Evolutionary conservation across 768 basidiomycete genomes (phyloP).

Genomic region (Pleurotus pulmonarius): DNA sequence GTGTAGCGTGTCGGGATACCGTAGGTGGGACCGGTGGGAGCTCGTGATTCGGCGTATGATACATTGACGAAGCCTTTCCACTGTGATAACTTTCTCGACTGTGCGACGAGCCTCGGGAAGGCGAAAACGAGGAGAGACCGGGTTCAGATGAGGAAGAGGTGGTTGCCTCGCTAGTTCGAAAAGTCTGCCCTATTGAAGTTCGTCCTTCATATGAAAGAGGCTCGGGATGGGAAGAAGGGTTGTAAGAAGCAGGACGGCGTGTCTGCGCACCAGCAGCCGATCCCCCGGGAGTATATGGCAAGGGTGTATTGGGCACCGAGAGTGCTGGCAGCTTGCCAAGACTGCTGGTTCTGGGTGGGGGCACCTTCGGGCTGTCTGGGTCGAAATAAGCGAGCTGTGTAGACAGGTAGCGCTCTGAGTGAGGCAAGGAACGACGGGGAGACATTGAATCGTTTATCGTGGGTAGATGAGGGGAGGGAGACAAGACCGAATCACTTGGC

Average conservation of each 20-base stretch:
- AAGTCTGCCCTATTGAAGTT: constrained; percentile 23
- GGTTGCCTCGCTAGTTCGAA: constrained; percentile 23
- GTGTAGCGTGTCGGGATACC: constrained; percentile 20
- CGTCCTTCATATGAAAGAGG: constrained; percentile 27
- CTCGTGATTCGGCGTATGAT: constrained; percentile 22
- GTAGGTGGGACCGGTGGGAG: constrained; percentile 26
- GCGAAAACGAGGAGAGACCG: constrained; percentile 25
- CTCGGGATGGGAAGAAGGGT: constrained; percentile 1
- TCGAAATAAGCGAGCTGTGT: constrained; percentile 2
- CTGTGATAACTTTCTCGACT: constrained; percentile 18
- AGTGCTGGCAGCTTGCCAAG: constrained; percentile 12
- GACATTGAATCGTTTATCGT: neutral
- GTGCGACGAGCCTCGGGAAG: constrained; percentile 28
- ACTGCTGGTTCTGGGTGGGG: constrained; percentile 15
- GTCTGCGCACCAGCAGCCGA: constrained; percentile 13
- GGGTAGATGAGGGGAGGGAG: neutral
- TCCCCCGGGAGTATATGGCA: neutral
- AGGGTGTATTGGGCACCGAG: neutral
- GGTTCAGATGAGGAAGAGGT: constrained; percentile 5
- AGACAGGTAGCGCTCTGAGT: neutral
- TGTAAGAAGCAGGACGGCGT: constrained; percentile 9
- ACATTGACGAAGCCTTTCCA: constrained; percentile 21
- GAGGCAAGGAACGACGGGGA: neutral
- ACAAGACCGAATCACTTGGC: constrained; percentile 3
- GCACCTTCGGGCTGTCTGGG: constrained; percentile 13